Base-by-base conservation (phyloP, 805 yeast genomes). In the Torulaspora microellipsoides region DNA sequence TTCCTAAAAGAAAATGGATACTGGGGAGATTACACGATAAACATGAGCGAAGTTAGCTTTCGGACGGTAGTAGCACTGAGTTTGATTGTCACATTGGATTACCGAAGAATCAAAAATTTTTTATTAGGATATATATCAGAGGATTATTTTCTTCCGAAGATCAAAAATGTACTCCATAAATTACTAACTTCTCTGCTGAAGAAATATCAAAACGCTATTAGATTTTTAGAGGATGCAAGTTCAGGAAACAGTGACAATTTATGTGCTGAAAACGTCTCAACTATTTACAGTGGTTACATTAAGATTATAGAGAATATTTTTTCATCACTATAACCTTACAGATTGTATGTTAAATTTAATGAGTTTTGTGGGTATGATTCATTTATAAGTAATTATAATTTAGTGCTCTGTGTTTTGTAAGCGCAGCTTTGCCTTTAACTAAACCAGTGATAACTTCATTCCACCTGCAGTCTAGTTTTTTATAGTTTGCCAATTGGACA, bases 11-110 rank as follows among this genome's bases (percentile, higher is more conserved):
- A 69, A 2, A 49, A 65, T 32, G 82, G 75, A 8, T 91, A 87
- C 56, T 76, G 64, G 59, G 93, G 83, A 1, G 91, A 85, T 27
- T 90, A 86, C 60, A 84, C 95, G 0, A 61, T 87, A 2, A 74
- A 70, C 32, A 40, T 47, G 4, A 68, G 65, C 1, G 76, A 74
- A 3, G 60, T 81, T 1, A 86, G 95, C 10, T 89, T 81, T 59
- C 68, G 96, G 39, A 76, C 87, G 0, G 80, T 81, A 45, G 79
- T 90, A 2, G 96, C 89, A 0, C 62, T 90, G 30, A 86, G 93
- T 3, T 69, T 73, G 0, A 45, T 73, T 8, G 51, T 41, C 1
- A 54, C 61, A 1, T 41, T 49, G 30, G 64, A 61, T 43, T 43
- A 37, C 31, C 45, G 47, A 40, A 52, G 58, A 28, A 55, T 60